A percentile compares a stretch with the other conserved stretches of the same genome.
Conservation (phyloP, 257 asterid species). For the Przewalskia tangutica region DNA sequence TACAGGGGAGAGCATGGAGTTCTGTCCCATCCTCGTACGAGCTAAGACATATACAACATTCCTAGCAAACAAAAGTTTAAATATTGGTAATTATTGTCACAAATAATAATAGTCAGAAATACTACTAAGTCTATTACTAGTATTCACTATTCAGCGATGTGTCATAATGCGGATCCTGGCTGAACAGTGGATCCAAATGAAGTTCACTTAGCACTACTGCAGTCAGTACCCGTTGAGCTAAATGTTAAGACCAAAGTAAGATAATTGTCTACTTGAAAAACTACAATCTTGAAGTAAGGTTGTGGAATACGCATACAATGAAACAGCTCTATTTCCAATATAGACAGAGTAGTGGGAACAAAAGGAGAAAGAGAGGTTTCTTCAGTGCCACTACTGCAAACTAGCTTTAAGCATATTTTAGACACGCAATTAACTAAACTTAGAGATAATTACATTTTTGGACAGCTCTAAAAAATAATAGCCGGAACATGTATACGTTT, state of each 20-base stretch:
- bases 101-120: neutral
- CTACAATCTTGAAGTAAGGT: neutral
- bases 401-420: neutral
- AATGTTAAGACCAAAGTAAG: neutral
- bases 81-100: neutral
- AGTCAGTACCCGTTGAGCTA: neutral
- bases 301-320: neutral
- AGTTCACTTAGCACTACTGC: neutral
- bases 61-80: slow-evolving; percentile 36
- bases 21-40: slow-evolving; percentile 74
- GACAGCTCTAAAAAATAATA: too few species aligned
- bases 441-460: too few species aligned
- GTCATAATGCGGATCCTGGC: neutral
- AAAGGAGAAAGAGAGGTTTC: neutral
- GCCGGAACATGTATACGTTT: too few species aligned
- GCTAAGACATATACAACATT: slow-evolving; percentile 87
- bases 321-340: neutral
- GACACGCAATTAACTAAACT: neutral
- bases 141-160: neutral
- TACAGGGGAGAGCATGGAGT: slow-evolving; percentile 75
- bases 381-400: neutral
- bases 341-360: neutral
- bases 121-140: neutral
- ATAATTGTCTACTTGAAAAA: neutral
- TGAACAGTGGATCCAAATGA: neutral